Conservation (phyloP, 495 filamentous ascomycete genomes). For the Ascodesmis nigricans region DNA sequence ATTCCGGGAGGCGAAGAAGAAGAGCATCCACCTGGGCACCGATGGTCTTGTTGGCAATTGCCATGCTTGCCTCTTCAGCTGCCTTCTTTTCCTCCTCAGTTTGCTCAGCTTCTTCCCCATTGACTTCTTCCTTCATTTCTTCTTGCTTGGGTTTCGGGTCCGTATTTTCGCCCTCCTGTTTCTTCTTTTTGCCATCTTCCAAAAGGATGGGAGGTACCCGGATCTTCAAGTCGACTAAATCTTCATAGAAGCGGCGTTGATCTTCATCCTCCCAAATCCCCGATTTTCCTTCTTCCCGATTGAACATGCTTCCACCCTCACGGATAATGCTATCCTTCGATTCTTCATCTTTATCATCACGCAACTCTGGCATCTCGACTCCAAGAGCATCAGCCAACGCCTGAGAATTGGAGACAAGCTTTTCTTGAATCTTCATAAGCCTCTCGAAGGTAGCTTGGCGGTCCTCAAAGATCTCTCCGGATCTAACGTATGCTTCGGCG, state of each 20-base stretch:
- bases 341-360: constrained; percentile 48
- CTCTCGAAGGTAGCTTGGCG: constrained; percentile 91
- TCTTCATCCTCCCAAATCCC: constrained; percentile 99
- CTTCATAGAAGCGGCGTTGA: constrained; percentile 93
- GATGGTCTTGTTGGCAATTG: constrained; percentile 91
- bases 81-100: constrained; percentile 33
- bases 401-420: constrained; percentile 75
- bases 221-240: constrained; percentile 80
- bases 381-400: constrained; percentile 69
- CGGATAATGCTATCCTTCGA: constrained; percentile 29
- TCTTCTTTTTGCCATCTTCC: constrained; percentile 93
- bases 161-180: constrained; percentile 31
- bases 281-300: constrained; percentile 69
- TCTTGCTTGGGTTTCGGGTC: constrained; percentile 20
- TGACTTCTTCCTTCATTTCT: constrained; percentile 10
- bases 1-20: constrained; percentile 63
- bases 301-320: constrained; percentile 60
- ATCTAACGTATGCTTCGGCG: constrained; percentile 95
- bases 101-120: constrained; percentile 15
- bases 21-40: constrained; percentile 91
- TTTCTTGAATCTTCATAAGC: constrained; percentile 73
- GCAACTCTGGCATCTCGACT: constrained; percentile 85
- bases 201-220: constrained; percentile 83
- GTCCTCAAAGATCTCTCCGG: constrained; percentile 95
- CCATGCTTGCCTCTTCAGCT: constrained; percentile 57